Base-by-base conservation (phyloP, 805 yeast species). In the Lipomyces yamanashiensis region DNA sequence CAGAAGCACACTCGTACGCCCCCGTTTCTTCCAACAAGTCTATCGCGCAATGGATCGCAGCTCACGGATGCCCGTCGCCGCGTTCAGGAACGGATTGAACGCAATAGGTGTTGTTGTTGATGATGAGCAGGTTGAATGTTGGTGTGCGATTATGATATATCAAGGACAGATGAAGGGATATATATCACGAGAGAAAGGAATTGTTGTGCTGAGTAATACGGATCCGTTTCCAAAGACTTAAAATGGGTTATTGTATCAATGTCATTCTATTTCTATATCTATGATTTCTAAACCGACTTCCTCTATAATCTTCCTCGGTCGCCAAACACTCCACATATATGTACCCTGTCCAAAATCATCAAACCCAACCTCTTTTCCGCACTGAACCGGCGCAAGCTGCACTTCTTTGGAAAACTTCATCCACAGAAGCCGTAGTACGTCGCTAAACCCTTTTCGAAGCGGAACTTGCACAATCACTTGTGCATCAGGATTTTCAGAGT, bases 261-360 rank as follows among this genome's bases (percentile, higher is more conserved):
- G n/a, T 36, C 52, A 48, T 55, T 55, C 53, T 41, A 53, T 47
- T 10, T 55, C 52, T 45, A 45, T 47, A 37, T 52, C 58, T 59
- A 59, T 23, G 12, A 33, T n/a, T 13, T 43, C 44, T 33, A 54
- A 21, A 7, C 41, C 58, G 28, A 9, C 49, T 21, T 7, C 34
- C 28, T 50, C 63, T 49, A 52, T 44, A 8, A 15, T 45, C 7
- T 23, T 28, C 49, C n/a, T 41, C 8, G 62, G 59, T 23, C 56
- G 36, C 76, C 76, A 74, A n/a, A 71, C 19, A 19, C 70, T 58
- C 47, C 69, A 68, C 12, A 62, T 63, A 71, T 86, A 92, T 33
- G 79, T 73, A 59, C 86, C 86, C 37, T 80, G 81, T 0, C 98
- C 98, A 79, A 91, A 92, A 73, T 92, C 98, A 72, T 93, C 99